These are phyloP conservation scores for Eimeria maxima DNA, from an alignment of 169 alveolate species.

Conservation along the genomic window DNA sequence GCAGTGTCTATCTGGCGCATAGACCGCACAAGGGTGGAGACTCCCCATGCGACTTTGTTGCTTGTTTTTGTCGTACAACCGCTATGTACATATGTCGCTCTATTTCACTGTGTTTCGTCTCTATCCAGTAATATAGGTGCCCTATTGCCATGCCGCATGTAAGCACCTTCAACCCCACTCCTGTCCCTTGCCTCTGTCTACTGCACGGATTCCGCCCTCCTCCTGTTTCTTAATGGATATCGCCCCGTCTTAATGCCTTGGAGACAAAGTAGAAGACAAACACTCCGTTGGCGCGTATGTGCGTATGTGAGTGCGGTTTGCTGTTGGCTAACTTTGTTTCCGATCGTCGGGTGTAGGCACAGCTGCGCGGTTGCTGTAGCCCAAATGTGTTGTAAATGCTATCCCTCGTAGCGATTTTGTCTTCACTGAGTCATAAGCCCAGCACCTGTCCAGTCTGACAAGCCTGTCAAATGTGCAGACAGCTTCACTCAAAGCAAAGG, in stretches of 20 bases:
- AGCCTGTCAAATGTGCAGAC: not conserved
- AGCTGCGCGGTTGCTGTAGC: not conserved
- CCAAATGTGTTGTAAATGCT: not conserved
- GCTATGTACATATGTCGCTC: not conserved
- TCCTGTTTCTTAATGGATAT: not conserved
- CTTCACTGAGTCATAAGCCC: not conserved
- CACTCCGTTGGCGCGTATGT: not conserved
- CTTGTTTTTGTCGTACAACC: not conserved
- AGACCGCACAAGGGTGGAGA: too few species aligned
- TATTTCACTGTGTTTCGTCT: not conserved
- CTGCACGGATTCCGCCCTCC: not conserved
- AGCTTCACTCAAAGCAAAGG: not conserved
- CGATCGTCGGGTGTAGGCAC: not conserved
- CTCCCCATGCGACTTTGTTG: too few species aligned
- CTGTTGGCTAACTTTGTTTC: not conserved
- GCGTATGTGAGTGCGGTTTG: not conserved
- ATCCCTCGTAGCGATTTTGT: not conserved
- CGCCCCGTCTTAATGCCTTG: not conserved
- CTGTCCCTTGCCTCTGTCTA: not conserved
- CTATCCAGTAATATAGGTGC: too few species aligned
- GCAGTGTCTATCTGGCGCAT: too few species aligned
- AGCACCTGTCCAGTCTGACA: not conserved
- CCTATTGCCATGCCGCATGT: too few species aligned
- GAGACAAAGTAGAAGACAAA: not conserved
- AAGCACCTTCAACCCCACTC: not conserved